phyloP scores from a whole-genome alignment of 192 early-diverging fungal genomes.

The Coemansia interrupta region DNA sequence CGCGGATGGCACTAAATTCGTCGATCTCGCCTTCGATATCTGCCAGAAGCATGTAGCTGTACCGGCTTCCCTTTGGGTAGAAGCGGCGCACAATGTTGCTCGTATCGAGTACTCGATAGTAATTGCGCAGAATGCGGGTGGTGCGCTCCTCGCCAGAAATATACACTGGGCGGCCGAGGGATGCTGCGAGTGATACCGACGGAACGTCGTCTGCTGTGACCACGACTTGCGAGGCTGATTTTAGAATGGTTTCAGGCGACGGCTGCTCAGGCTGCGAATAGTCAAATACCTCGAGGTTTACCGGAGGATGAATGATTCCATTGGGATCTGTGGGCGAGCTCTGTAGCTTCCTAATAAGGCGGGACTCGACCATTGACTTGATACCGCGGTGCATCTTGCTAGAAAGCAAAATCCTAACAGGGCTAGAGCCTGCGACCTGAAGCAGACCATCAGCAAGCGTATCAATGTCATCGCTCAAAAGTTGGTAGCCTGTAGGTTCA shows the following conservation, averaged over 20 bases:
- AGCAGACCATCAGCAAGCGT: slow-evolving; percentile 22
- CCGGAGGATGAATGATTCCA: neutral
- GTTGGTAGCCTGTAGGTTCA: slow-evolving; percentile 34
- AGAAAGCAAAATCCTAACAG: slow-evolving; percentile 24
- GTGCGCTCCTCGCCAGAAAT: slow-evolving; percentile 47
- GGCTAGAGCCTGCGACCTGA: slow-evolving; percentile 6
- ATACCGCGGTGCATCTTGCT: slow-evolving; percentile 15
- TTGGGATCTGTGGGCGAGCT: neutral
- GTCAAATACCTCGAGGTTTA: slow-evolving; percentile 25
- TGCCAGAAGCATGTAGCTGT: slow-evolving; percentile 48
- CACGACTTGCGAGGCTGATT: slow-evolving; percentile 27
- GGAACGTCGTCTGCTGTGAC: slow-evolving; percentile 36
- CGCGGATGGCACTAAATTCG: slow-evolving; percentile 42
- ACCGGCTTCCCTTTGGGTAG: slow-evolving; percentile 42
- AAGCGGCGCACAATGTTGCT: slow-evolving; percentile 47
- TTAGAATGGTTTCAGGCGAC: slow-evolving; percentile 17
- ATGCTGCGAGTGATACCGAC: slow-evolving; percentile 31
- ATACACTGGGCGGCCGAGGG: slow-evolving; percentile 37
- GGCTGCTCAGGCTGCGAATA: slow-evolving; percentile 28
- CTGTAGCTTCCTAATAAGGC: slow-evolving; percentile 22
- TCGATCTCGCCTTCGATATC: slow-evolving; percentile 36
- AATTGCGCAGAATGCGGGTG: slow-evolving; percentile 24
- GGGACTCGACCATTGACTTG: slow-evolving; percentile 16
- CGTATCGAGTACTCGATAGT: slow-evolving; percentile 38
- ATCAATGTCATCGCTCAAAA: slow-evolving; percentile 26